A percentile compares a stretch with the other conserved stretches of the same genome.
phyloP scores from a whole-genome alignment of 768 basidiomycete species.

The Boletus rubescentipes region DNA sequence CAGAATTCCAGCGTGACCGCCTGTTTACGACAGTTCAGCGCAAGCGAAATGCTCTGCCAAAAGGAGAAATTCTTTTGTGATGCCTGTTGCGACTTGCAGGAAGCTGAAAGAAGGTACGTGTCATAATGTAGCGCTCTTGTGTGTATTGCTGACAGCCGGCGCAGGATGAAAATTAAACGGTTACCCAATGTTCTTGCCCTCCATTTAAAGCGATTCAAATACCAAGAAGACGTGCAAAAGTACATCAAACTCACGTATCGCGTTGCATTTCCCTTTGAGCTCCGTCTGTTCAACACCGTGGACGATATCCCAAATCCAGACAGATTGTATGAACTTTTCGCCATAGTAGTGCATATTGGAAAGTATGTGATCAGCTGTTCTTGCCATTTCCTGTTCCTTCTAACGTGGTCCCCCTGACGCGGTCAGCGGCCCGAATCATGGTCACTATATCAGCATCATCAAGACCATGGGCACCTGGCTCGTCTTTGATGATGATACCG shows the following conservation, averaged over 20 bases:
- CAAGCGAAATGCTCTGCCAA: constrained; percentile 97
- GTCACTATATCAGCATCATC: constrained; percentile 96
- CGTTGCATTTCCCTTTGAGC: constrained; percentile 93
- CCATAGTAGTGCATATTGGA: constrained; percentile 99
- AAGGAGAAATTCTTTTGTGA: constrained; percentile 99
- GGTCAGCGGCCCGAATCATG: constrained; percentile 92
- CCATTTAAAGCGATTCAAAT: constrained; percentile 98
- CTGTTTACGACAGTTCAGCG: constrained; percentile 94
- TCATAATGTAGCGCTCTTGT: neutral
- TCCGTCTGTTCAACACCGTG: constrained; percentile 95
- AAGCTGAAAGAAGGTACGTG: constrained; percentile 90
- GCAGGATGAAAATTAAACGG: constrained; percentile 98
- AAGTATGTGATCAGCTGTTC: constrained; percentile 59
- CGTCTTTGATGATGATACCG: constrained; percentile 94
- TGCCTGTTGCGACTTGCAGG: constrained; percentile 92
- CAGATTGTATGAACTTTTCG: constrained; percentile 90
- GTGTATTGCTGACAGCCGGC: constrained; percentile 7
- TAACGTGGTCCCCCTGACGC: constrained; percentile 15
- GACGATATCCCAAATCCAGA: constrained; percentile 93
- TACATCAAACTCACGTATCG: constrained; percentile 97
- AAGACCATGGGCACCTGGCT: constrained; percentile 85
- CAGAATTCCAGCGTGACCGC: constrained; percentile 96
- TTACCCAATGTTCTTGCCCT: constrained; percentile 93
- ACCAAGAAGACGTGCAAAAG: constrained; percentile 86
- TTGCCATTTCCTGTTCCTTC: constrained; percentile 1